Conservation (phyloP, 495 filamentous ascomycete genomes). For the Neurospora sp. region DNA sequence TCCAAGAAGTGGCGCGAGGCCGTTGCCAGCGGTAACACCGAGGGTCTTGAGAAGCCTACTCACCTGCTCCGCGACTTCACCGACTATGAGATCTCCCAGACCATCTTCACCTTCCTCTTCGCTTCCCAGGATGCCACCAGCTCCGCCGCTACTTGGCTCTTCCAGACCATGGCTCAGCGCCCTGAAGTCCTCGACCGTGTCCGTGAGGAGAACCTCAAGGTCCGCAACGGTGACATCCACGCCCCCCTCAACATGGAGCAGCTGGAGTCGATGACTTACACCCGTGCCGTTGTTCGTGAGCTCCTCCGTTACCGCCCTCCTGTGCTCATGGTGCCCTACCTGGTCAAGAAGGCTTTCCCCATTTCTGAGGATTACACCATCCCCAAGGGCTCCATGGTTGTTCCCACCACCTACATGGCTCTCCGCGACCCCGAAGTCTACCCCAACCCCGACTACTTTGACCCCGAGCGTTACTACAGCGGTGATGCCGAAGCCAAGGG, state of each 20-base stretch:
- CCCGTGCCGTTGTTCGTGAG: constrained; percentile 88
- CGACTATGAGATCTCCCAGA: constrained; percentile 89
- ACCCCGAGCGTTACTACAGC: constrained; percentile 86
- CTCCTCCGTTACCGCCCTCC: constrained; percentile 90
- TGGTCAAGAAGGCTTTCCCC: constrained; percentile 92
- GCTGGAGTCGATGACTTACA: constrained; percentile 82
- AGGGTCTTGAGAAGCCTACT: constrained; percentile 65
- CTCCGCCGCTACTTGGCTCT: constrained; percentile 86
- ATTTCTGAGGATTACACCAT: constrained; percentile 81
- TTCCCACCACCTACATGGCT: constrained; percentile 81
- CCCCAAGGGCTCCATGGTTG: constrained; percentile 89
- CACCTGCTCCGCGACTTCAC: constrained; percentile 77
- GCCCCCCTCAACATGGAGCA: constrained; percentile 67
- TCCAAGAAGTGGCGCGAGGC: constrained; percentile 67
- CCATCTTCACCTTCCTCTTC: constrained; percentile 95
- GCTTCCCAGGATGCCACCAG: constrained; percentile 95
- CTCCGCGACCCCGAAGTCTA: constrained; percentile 93
- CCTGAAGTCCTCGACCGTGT: constrained; percentile 85
- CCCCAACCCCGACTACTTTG: constrained; percentile 74
- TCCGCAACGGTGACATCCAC: constrained; percentile 67
- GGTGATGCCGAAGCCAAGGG: constrained; percentile 81
- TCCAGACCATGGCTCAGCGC: constrained; percentile 89
- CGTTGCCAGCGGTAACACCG: constrained; percentile 56
- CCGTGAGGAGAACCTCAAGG: constrained; percentile 77
- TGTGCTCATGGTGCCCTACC: constrained; percentile 95